Base-by-base conservation (phyloP, 306 rosid genomes). In the Sophora flavescens region DNA sequence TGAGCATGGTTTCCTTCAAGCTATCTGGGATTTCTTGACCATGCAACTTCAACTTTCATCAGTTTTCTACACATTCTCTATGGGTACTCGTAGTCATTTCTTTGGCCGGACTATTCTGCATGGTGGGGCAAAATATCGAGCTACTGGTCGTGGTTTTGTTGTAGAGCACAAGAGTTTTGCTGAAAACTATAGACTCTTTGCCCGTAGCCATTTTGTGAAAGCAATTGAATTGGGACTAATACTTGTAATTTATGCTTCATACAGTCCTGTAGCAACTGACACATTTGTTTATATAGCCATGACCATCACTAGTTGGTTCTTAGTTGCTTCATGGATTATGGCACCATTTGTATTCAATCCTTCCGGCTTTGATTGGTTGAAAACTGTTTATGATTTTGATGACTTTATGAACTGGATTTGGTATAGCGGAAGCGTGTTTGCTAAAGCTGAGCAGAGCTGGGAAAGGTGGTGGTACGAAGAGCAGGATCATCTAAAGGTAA, bases 121-220 rank as follows among this genome's bases (percentile, higher is more conserved):
- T 58, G 88, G 88, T 56, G 88, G 88, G 68, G 88, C 88, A 54
- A 85, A 85, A 68, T 85, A 85, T 56, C 83, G 86, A 63, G 83
- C 88, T 67, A 85, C 88, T 12, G 88, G 88, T 13, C 88, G 88
- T 57, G 88, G 88, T 68, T 85, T 85, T 81, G 88, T 85, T 68
- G 88, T 85, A 38, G 84, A 81, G 81, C 88, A 85, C 18, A 85
- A 85, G 79, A 63, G 68, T 47, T 85, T 85, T 74, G 85, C 88
- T 33, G 88, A 85, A 68, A 85, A 78, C 73, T 85, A 85, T 50
- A 78, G 88, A 44, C 83, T 85, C 73, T 85, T 62, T 41, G 45
- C 83, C 35, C 86, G 88, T 38, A 85, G 88, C 50, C 88, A 85
- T 81, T 85, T 85, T 78, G 86, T 85, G 76, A 85, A 85, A 73